Evolutionary conservation across 148 eudicot genomes (phyloP).

Genomic region (Nepenthes mirabilis): DNA sequence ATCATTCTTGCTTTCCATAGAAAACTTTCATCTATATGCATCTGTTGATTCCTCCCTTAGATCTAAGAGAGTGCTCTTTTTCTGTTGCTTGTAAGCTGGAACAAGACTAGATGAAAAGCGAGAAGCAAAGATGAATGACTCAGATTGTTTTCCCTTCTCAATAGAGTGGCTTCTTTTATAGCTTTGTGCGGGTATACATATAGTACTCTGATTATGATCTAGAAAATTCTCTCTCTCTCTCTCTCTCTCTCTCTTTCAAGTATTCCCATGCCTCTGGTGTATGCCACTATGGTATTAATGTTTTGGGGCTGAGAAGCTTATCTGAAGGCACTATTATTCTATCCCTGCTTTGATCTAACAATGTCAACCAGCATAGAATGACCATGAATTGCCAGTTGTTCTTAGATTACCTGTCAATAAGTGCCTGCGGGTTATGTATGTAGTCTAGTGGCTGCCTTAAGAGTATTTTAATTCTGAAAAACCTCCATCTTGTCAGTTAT

Average conservation of each 20-base stretch:
- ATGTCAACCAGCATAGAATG: no score
- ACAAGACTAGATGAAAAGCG: constrained; percentile 77
- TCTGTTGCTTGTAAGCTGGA: constrained; percentile 49
- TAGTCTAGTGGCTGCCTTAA: constrained; percentile 24
- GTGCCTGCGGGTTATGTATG: constrained; percentile 12
- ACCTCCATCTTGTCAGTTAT: constrained; percentile 1
- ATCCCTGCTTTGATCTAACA: no score
- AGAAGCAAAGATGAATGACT: constrained; percentile 35
- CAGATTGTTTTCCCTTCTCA: constrained; percentile 10
- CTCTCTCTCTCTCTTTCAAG: no score
- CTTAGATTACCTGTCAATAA: neutral
- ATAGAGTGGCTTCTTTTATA: neutral
- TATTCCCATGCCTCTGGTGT: no score
- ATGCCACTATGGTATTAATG: no score
- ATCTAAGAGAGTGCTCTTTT: constrained; percentile 25
- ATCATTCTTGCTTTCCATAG: constrained; percentile 1
- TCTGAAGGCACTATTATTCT: no score
- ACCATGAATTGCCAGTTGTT: no score
- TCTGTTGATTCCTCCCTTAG: constrained; percentile 10
- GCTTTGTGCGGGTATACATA: no score
- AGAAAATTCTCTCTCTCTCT: no score
- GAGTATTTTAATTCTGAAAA: constrained; percentile 16
- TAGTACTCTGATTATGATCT: no score
- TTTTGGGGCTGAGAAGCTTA: no score
- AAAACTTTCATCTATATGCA: constrained; percentile 9